Conservation (phyloP, 2,329 filamentous ascomycete species). For the Coniochaeta sp. region DNA sequence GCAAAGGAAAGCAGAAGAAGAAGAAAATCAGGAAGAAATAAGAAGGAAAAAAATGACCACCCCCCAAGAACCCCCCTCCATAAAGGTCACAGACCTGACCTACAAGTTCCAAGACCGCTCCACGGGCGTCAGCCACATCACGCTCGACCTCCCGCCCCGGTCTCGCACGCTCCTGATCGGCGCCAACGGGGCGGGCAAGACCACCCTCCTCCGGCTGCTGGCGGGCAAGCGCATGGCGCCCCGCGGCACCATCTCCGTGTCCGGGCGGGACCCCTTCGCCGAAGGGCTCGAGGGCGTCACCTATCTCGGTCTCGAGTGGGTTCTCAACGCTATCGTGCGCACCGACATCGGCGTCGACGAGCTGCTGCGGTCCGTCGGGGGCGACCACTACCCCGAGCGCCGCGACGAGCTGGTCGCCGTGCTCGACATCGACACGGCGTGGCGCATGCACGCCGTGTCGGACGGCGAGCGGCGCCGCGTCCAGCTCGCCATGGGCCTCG, state of each 20-base stretch:
- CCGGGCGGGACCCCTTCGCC: constrained; percentile 86
- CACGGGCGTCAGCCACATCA: constrained; percentile 68
- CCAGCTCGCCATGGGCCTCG: constrained; percentile 90
- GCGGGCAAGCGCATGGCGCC: constrained; percentile 93
- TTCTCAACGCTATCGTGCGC: constrained; percentile 91
- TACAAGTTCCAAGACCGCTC: constrained; percentile 87
- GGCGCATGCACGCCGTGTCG: constrained; percentile 93
- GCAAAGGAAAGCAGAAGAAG: no score
- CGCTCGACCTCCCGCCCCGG: constrained; percentile 68
- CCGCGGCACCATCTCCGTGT: constrained; percentile 63
- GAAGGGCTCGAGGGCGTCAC: constrained; percentile 87
- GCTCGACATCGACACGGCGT: constrained; percentile 82
- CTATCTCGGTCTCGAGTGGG: constrained; percentile 96
- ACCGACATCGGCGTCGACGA: constrained; percentile 90
- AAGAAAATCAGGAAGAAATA: no score
- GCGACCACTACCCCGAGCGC: constrained; percentile 71
- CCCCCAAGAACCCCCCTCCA: constrained; percentile 41
- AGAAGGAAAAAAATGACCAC: no score
- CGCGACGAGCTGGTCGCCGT: constrained; percentile 82
- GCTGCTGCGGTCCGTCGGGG: constrained; percentile 78
- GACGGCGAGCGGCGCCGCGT: constrained; percentile 89
- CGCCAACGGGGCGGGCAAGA: constrained; percentile 96
- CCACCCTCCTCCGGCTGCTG: constrained; percentile 87
- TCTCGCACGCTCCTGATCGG: constrained; percentile 89
- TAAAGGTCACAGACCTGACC: constrained; percentile 68